phyloP scores from a whole-genome alignment of 345 rosid species.

The Hypericum androsaemum region DNA sequence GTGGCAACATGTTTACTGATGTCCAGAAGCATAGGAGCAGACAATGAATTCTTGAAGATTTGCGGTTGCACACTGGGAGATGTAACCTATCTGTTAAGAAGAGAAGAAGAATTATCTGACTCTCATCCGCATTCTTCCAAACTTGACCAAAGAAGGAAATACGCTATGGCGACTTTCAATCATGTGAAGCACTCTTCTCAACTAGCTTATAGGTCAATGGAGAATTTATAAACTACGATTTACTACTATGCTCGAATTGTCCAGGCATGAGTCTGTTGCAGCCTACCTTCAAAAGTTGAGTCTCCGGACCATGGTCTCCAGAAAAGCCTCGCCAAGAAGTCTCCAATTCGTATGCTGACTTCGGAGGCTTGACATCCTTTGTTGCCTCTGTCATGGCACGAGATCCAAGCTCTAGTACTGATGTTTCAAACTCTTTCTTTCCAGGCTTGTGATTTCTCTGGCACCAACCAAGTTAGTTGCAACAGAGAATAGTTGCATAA shows the following conservation, averaged over 20 bases:
- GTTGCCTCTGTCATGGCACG: constrained; percentile 69
- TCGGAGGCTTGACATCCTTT: constrained; percentile 52
- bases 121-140: too few relatives aligned
- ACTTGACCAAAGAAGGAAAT: too few relatives aligned
- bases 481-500: neutral
- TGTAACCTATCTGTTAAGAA: constrained; percentile 35
- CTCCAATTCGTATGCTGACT: constrained; percentile 79
- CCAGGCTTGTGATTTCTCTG: constrained; percentile 32
- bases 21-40: constrained; percentile 61
- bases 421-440: constrained; percentile 40
- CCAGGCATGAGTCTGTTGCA: neutral
- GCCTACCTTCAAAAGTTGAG: constrained; percentile 65
- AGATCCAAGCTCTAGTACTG: constrained; percentile 76
- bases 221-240: too few relatives aligned
- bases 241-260: neutral
- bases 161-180: too few relatives aligned
- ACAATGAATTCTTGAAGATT: constrained; percentile 63
- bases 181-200: too few relatives aligned
- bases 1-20: constrained; percentile 62
- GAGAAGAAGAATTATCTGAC: neutral
- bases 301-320: constrained; percentile 47
- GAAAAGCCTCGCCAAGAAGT: constrained; percentile 69
- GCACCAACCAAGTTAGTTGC: neutral
- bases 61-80: constrained; percentile 66
- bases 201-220: too few relatives aligned